These are phyloP conservation scores for Pichia occidentalis DNA, from an alignment of 805 yeast species.

Conservation along the genomic window DNA sequence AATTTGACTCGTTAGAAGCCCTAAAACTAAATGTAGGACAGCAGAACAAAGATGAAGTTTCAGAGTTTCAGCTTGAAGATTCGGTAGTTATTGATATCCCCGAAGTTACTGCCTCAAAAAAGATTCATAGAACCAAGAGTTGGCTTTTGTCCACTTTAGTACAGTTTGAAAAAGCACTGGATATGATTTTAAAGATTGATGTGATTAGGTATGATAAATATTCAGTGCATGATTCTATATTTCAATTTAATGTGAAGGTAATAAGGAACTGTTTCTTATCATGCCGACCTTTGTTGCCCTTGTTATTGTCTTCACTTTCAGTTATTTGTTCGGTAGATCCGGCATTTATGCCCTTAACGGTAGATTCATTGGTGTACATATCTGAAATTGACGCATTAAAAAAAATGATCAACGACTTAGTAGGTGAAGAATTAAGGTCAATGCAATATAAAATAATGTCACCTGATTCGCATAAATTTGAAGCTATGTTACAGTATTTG, in stretches of 20 bases:
- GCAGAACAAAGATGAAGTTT: constrained; percentile 1
- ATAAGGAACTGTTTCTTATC: constrained; percentile 30
- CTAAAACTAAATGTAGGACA: constrained; percentile 5
- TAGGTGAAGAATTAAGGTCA: constrained; percentile 15
- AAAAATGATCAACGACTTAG: constrained; percentile 2
- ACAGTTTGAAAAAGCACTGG: constrained; percentile 44
- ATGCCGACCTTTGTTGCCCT: constrained; percentile 32
- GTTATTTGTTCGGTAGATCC: constrained; percentile 17
- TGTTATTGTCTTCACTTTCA: constrained; percentile 29
- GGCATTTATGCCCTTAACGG: constrained; percentile 7
- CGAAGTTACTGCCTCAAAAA: constrained; percentile 8
- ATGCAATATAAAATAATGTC: constrained; percentile 20
- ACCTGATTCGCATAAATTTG: constrained; percentile 23
- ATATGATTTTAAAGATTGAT: constrained; percentile 25
- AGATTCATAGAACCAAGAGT: constrained; percentile 34
- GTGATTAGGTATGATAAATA: constrained; percentile 18
- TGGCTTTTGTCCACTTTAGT: constrained; percentile 52
- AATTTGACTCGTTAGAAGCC: constrained; percentile 13
- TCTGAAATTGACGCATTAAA: constrained; percentile 13
- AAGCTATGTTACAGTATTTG: constrained; percentile 12
- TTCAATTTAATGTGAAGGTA: constrained; percentile 27
- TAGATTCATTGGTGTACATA: constrained; percentile 16
- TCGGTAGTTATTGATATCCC: constrained; percentile 17
- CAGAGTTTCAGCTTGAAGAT: constrained; percentile 1
- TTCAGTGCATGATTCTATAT: constrained; percentile 31